Evolutionary conservation across 257 asterid species (phyloP), one percentile per base, ranked within the genome.

Genomic region (Jacaranda copaia): DNA sequence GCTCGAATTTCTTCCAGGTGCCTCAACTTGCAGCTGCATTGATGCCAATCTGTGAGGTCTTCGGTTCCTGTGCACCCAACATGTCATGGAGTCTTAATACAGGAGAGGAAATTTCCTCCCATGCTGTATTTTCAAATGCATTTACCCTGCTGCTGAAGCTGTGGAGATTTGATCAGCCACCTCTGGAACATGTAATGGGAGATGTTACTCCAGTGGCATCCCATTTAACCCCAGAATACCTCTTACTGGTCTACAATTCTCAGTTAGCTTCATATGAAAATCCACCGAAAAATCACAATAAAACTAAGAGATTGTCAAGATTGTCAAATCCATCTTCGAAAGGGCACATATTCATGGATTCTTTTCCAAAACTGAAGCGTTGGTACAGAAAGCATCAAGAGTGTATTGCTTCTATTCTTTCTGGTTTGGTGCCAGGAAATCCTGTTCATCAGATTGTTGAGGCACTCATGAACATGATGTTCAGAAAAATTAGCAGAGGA

Each of bases 101-200:
- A 0, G 96, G 95, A 85, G 97, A 90, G 84, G 93, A 90, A 72
- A 81, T 96, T 65, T 82, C 96, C 72, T 81, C 97, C 53, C 97
- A 90, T 81, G 88, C 87, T 18, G 90, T 96, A 62, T 96, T 96
- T 84, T 90, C 99, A 75, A 93, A 96, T 86, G 99, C 98, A 68
- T 93, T 96, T 77, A 85, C 93, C 76, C 89, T 89, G 85, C 89
- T 96, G 84, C 85, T 96, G 85, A 92, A 88, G 85, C 76, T 96
- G 79, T 96, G 99, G 99, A 92, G 95, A 88, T 96, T 91, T 62
- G 97, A 96, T 74, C 95, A 87, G 73, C 97, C 97, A 43, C 99
- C 98, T 60, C 40, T 92, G 79, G 97, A 93, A 72, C 85, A 86
- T 79, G 89, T 87, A 19, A 73, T 40, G 75, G 97, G 97, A 65